A percentile compares a stretch with the other conserved stretches of the same genome.
Evolutionary conservation across 257 asterid species (phyloP).

Genomic region (Solanum rostratum): DNA sequence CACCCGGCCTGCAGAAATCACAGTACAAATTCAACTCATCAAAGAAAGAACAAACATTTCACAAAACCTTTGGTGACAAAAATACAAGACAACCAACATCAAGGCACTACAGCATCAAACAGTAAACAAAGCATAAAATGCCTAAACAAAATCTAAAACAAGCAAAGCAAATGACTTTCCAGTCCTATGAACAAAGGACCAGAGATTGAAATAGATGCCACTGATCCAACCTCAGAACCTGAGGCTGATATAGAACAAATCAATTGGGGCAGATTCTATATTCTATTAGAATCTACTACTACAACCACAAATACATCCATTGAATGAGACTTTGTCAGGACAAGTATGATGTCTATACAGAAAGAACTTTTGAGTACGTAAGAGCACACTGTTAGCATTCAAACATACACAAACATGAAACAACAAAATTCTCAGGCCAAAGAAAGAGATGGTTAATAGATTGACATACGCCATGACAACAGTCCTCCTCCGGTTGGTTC

Average conservation of each 20-base stretch:
- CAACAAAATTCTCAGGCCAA: not conserved
- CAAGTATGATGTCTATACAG: not conserved
- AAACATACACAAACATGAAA: not conserved
- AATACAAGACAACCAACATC: not conserved
- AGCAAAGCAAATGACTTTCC: not conserved
- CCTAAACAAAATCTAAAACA: not conserved
- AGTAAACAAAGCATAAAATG: not conserved
- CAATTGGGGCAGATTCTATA: not conserved
- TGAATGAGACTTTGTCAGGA: not conserved
- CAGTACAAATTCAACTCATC: not conserved
- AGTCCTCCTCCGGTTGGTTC: conserved; percentile 52
- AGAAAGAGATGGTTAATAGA: not conserved
- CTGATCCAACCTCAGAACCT: not conserved
- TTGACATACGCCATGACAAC: conserved; percentile 51
- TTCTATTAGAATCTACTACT: not conserved
- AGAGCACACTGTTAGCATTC: not conserved
- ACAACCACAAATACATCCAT: not conserved
- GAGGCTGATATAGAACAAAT: not conserved
- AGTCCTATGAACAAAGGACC: not conserved
- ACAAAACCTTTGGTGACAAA: not conserved
- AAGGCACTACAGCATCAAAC: not conserved
- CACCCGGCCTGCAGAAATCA: conserved; percentile 4
- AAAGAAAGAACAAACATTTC: not conserved
- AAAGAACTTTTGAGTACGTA: not conserved
- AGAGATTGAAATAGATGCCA: not conserved